Base-by-base conservation (phyloP, 257 asterid genomes). In the Pogostemon cablin region DNA sequence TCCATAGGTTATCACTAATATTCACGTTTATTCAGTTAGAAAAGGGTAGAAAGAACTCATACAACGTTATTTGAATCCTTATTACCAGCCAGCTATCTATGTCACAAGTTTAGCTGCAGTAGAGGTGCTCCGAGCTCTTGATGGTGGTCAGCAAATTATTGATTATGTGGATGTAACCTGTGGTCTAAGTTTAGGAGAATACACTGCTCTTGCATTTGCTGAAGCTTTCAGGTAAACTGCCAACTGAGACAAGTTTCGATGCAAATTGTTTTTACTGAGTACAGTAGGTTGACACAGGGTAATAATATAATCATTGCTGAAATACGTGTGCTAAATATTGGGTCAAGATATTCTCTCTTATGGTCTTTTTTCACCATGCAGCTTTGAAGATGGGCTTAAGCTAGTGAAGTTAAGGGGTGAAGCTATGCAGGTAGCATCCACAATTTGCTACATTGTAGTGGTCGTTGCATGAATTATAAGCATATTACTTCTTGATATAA, bases 31-130 rank as follows among this genome's bases (percentile, higher is more conserved):
- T 62, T 43, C 53, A n/a, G 62, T 62, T 20, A 41, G 46, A 62
- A 9, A 65, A 55, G 25, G 50, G 58, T 25, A 65, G 7, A 39
- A 20, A 72, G 54, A 58, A 70, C 68, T 55, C 34, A 78, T 9
- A 58, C 69, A 12, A 60, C 25, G 25, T 74, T 41, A 46, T 52
- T 46, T 57, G 20, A 35, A 74, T 77, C 25, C 67, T 60, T 77
- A 63, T 67, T 42, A 57, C 49, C 96, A 93, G 99, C 99, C 99
- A 17, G 98, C 98, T 49, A 89, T 89, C 74, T 91, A 91, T 63
- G 97, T 91, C 42, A 88, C 99, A 72, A 95, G 99, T 90, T 85
- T 91, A 80, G 99, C 99, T 75, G 98, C 99, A 17, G 95, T 95
- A 34, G 98, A 95, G 85, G 89, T 95, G 55, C 98, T 95, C 76